These are phyloP conservation scores for Takashimella tepidaria DNA, from an alignment of 1,284 basidiomycete species.

Conservation along the genomic window DNA sequence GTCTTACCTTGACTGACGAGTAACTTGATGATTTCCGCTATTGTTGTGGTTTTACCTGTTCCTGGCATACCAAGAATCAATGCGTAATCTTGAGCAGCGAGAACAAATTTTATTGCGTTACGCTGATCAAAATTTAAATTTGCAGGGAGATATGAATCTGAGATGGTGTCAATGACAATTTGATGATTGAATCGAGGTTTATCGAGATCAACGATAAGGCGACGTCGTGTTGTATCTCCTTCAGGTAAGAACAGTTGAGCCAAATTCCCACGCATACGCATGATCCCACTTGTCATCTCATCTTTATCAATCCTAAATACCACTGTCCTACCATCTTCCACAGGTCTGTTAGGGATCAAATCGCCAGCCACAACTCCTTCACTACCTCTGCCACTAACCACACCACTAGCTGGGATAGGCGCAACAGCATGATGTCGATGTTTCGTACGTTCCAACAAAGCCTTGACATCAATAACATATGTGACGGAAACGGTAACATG, in stretches of 20 bases:
- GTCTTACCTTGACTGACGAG: constrained; percentile 77
- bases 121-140: constrained; percentile 71
- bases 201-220: constrained; percentile 74
- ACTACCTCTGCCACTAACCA: too few species aligned
- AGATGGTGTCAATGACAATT: constrained; percentile 14
- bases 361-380: not conserved
- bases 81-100: constrained; percentile 82
- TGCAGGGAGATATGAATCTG: constrained; percentile 30
- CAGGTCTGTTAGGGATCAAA: not conserved
- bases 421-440: constrained; percentile 11
- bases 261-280: constrained; percentile 81
- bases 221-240: constrained; percentile 60
- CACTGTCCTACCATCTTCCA: constrained; percentile 33
- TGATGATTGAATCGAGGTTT: constrained; percentile 59
- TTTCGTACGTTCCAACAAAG: constrained; percentile 51
- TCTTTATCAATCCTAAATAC: constrained; percentile 90
- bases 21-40: constrained; percentile 77
- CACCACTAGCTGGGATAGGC: not conserved
- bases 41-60: constrained; percentile 94
- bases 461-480: constrained; percentile 61
- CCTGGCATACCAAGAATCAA: constrained; percentile 96
- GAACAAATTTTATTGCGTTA: constrained; percentile 65
- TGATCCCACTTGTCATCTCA: constrained; percentile 81
- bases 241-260: constrained; percentile 72
- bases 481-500: constrained; percentile 73